Conservation (phyloP, 768 basidiomycete species). For the Albatrellus ellisii region DNA sequence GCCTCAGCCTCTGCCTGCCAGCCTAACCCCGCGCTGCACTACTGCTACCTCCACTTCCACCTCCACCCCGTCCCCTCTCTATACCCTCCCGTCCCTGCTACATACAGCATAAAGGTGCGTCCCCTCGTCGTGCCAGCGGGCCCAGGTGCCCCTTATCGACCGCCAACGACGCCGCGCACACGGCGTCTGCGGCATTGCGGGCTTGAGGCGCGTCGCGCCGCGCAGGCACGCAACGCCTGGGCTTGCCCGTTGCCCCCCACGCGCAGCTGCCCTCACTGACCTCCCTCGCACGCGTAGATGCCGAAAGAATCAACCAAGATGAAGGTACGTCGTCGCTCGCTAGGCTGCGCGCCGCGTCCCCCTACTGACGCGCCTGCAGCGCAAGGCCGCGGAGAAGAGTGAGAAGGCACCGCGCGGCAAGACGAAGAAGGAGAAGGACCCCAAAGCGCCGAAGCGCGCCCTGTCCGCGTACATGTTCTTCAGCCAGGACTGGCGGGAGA, state of each 20-base stretch:
- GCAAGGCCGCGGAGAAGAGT: constrained; percentile 65
- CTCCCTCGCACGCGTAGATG: constrained; percentile 37
- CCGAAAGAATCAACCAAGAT: constrained; percentile 64
- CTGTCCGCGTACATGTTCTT: constrained; percentile 99
- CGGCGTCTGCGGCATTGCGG: constrained; percentile 18
- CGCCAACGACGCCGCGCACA: neutral
- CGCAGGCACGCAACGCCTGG: too few species aligned
- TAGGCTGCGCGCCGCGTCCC: too few species aligned
- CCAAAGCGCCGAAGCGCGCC: constrained; percentile 81
- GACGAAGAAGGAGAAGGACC: constrained; percentile 60
- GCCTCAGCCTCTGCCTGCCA: neutral
- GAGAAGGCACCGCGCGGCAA: constrained; percentile 34
- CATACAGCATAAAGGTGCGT: constrained; percentile 6
- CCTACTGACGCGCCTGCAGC: constrained; percentile 16
- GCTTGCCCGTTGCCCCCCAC: too few species aligned
- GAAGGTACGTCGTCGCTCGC: constrained; percentile 52
- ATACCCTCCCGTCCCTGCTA: neutral
- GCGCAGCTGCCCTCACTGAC: constrained; percentile 28
- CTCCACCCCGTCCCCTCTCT: too few species aligned
- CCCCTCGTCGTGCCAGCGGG: neutral
- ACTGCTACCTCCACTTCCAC: too few species aligned
- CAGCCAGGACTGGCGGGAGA: constrained; percentile 89
- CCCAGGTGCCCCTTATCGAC: constrained; percentile 5
- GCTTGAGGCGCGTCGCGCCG: too few species aligned
- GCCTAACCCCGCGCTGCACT: too few species aligned